Conservation (phyloP, 2,329 filamentous ascomycete genomes). For the Curvularia lunata region DNA sequence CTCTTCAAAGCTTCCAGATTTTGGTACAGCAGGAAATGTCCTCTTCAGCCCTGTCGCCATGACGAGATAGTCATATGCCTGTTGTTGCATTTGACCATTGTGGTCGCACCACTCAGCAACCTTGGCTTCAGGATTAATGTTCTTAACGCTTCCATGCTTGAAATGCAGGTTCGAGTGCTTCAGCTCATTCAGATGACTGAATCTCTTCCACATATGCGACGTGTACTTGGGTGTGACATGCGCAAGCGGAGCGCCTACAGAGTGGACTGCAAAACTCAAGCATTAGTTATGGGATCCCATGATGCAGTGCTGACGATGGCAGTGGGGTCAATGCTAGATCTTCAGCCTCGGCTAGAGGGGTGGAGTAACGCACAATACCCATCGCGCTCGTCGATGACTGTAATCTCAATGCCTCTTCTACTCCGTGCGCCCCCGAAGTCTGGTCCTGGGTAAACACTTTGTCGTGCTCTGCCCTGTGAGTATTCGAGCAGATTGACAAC, state of each 20-base stretch:
- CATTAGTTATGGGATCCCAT: constrained; percentile 25
- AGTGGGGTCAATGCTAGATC: constrained; percentile 10
- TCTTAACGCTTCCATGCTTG: constrained; percentile 68
- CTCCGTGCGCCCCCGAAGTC: constrained; percentile 46
- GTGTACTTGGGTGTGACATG: constrained; percentile 69
- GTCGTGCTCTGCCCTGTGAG: constrained; percentile 62
- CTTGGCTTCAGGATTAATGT: constrained; percentile 66
- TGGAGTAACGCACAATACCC: constrained; percentile 70
- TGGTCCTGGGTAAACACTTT: constrained; percentile 50
- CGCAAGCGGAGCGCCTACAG: constrained; percentile 77
- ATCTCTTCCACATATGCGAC: constrained; percentile 73
- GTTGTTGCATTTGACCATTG: constrained; percentile 52
- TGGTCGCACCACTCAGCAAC: constrained; percentile 63
- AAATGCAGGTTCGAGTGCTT: constrained; percentile 66
- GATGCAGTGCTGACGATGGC: constrained; percentile 13
- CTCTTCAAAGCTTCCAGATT: constrained; percentile 65
- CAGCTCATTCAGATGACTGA: constrained; percentile 70
- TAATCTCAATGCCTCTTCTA: constrained; percentile 69
- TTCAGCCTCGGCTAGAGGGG: constrained; percentile 27
- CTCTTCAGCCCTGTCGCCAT: constrained; percentile 73
- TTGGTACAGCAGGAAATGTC: constrained; percentile 75
- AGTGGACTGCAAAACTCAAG: constrained; percentile 62
- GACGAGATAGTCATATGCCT: constrained; percentile 75
- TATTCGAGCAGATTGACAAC: constrained; percentile 72
- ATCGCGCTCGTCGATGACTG: constrained; percentile 79